Evolutionary conservation across 2,329 filamentous ascomycete species (phyloP).

Genomic region (Magnaporthales sp.): DNA sequence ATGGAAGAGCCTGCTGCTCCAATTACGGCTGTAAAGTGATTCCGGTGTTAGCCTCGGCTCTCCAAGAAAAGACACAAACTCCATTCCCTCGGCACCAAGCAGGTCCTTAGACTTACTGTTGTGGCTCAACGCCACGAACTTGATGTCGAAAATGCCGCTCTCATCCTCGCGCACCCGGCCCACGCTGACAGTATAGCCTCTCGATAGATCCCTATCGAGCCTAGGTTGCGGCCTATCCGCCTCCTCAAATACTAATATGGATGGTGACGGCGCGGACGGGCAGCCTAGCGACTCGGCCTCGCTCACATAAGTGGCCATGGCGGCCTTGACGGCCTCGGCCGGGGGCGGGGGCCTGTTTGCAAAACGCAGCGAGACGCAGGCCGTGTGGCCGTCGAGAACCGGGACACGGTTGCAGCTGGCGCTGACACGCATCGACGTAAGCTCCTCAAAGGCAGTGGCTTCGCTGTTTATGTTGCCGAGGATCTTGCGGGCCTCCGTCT

Average conservation of each 20-base stretch:
- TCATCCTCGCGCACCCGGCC: constrained; percentile 80
- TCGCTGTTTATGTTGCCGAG: constrained; percentile 66
- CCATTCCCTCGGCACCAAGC: neutral
- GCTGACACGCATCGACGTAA: constrained; percentile 64
- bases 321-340: constrained; percentile 67
- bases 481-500: constrained; percentile 93
- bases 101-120: constrained; percentile 39
- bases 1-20: constrained; percentile 95
- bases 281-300: constrained; percentile 80
- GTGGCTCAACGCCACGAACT: constrained; percentile 89
- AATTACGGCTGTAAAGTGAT: constrained; percentile 62
- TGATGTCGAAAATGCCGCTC: constrained; percentile 84
- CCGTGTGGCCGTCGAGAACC: constrained; percentile 92
- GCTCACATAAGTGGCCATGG: constrained; percentile 70
- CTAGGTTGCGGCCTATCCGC: constrained; percentile 84
- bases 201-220: constrained; percentile 75
- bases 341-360: constrained; percentile 64
- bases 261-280: constrained; percentile 71
- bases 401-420: constrained; percentile 89
- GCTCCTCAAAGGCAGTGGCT: constrained; percentile 67
- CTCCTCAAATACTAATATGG: constrained; percentile 86
- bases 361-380: constrained; percentile 85
- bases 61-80: neutral
- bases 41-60: constrained; percentile 12
- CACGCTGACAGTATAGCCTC: constrained; percentile 85